Evolutionary conservation across 75 land plant genomes (phyloP), one percentile per base, ranked within the genome.

Genomic region (Picea glauca): DNA sequence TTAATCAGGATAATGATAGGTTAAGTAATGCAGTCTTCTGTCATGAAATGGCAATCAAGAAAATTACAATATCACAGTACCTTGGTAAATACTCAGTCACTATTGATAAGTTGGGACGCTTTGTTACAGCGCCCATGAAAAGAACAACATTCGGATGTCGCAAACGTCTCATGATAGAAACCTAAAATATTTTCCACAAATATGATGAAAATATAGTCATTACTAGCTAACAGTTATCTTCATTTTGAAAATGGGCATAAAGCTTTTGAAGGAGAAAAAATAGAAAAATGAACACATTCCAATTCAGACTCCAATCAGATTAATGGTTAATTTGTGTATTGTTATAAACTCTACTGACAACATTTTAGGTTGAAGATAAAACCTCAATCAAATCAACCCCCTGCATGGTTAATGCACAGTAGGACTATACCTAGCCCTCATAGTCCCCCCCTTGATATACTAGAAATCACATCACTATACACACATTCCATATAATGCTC

Each of bases 91-190:
- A 95, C 78, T 95, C 98, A 15, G 98, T 95, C 17, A 95, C 94
- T 79, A 95, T 95, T 56, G 98, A 93, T 60, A 95, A 81, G 76
- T 95, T 87, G 62, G 95, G 95, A 12, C 85, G 93, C 75, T 91
- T 81, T 12, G 93, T 93, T 33, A 95, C 96, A 32, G 93, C 98
- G 54, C 98, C 98, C 95, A 95, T 93, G 83, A 95, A 95, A 30
- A 95, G 89, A 61, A 95, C 98, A 75, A 95, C 87, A 80, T 95
- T 95, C 58, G 98, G 98, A 88, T 95, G 98, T n/a, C 98, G 85
- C 40, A 93, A 60, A 14, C 93, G 80, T 81, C 87, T 89, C 94
- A 95, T 92, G 66, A 95, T 90, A 17, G 90, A 82, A 76, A 95
- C 93, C 98, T 95, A 46, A 62, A 14, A 61, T 23, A 57, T 13